Conservation (phyloP, 306 rosid genomes). For the Medicago arabica region DNA sequence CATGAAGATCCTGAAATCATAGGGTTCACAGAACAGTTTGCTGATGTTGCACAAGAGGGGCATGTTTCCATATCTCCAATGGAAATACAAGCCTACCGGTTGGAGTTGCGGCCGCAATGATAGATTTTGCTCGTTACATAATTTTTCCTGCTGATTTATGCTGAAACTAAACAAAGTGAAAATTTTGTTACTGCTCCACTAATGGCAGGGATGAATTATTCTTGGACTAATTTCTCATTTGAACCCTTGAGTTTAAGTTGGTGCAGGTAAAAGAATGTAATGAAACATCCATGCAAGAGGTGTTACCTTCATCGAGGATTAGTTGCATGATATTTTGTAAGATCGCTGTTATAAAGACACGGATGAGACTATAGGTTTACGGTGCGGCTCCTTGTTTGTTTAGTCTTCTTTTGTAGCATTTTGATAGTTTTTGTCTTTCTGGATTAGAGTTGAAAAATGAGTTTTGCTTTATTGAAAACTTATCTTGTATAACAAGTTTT, state of each 20-base stretch:
- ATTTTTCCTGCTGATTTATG: conserved; percentile 39
- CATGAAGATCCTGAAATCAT: conserved; percentile 85
- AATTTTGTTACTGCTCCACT: conserved; percentile 32
- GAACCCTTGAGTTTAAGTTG: conserved; percentile 35
- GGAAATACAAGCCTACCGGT: conserved; percentile 93
- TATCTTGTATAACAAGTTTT: conserved; percentile 42
- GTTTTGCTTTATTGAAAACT: conserved; percentile 39
- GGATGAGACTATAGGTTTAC: conserved; percentile 40
- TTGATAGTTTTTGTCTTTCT: conserved; percentile 21
- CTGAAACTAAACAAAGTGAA: conserved; percentile 16
- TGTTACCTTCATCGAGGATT: conserved; percentile 36
- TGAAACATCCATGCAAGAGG: conserved; percentile 31
- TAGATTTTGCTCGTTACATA: conserved; percentile 31
- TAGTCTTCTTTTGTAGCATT: conserved; percentile 39
- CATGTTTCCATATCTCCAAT: conserved; percentile 75
- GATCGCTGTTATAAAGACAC: conserved; percentile 37
- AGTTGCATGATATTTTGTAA: conserved; percentile 37
- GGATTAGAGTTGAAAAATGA: conserved; percentile 14
- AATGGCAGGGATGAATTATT: conserved; percentile 25
- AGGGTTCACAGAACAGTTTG: conserved; percentile 69
- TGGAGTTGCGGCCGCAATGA: conserved; percentile 63
- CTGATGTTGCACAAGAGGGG: conserved; percentile 74
- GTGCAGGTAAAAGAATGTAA: conserved; percentile 37
- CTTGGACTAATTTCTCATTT: conserved; percentile 33
- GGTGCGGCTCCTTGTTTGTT: conserved; percentile 44